Conservation (phyloP, 2,329 filamentous ascomycete species). For the Aspergillus hortae region DNA sequence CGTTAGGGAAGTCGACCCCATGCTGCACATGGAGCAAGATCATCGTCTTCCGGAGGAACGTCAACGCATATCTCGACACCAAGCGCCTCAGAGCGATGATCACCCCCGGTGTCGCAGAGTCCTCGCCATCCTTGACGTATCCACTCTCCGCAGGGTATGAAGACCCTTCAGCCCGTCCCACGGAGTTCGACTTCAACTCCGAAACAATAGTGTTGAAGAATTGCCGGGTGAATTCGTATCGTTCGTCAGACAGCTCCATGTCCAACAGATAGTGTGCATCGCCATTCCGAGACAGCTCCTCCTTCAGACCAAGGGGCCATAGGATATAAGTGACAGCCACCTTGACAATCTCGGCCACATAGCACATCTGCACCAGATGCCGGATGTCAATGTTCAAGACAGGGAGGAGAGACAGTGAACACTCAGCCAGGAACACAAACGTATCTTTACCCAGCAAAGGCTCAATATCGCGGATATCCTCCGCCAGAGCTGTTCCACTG, state of each 20-base stretch:
- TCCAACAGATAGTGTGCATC: conserved; percentile 24
- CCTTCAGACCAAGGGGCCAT: conserved; percentile 35
- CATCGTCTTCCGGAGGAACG: conserved; percentile 79
- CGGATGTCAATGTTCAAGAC: conserved; percentile 69
- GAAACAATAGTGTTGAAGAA: conserved; percentile 39
- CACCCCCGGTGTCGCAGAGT: conserved; percentile 28
- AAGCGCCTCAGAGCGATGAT: conserved; percentile 34
- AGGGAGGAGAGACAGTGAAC: conserved; percentile 65
- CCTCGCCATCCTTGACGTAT: conserved; percentile 36
- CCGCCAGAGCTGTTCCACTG: conserved; percentile 29
- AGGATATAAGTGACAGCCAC: conserved; percentile 59
- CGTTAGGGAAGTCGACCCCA: conserved; percentile 79
- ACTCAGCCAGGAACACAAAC: conserved; percentile 69
- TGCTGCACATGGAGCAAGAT: conserved; percentile 84
- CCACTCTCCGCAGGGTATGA: conserved; percentile 35
- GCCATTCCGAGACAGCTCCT: conserved; percentile 28
- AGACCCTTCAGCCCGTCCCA: conserved; percentile 32
- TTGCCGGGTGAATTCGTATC: conserved; percentile 27
- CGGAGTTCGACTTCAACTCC: conserved; percentile 34
- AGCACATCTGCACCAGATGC: conserved; percentile 80
- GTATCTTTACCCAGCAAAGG: conserved; percentile 37
- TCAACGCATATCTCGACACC: conserved; percentile 78
- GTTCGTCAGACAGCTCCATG: conserved; percentile 26
- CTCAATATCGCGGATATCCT: conserved; percentile 37
- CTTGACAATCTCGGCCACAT: conserved; percentile 86